A percentile compares a stretch with the other conserved stretches of the same genome.
These are phyloP conservation scores for Diaporthe ampelina DNA, from an alignment of 2,329 filamentous ascomycete genomes.

Conservation along the genomic window DNA sequence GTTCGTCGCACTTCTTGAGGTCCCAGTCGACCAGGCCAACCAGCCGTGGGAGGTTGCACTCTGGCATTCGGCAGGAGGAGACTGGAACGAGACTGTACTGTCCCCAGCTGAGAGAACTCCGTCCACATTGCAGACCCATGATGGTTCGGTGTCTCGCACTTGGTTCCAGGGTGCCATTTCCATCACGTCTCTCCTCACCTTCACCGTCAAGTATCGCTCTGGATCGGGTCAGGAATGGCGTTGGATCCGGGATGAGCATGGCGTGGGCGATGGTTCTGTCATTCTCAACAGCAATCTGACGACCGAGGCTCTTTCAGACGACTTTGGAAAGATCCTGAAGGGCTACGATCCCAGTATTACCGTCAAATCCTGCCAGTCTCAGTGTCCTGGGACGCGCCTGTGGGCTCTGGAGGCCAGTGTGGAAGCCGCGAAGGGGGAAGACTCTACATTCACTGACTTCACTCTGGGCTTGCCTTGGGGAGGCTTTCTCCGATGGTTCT, in stretches of 20 bases:
- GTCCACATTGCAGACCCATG: constrained; percentile 63
- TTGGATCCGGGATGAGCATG: constrained; percentile 78
- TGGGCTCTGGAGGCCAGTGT: constrained; percentile 76
- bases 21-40: constrained; percentile 66
- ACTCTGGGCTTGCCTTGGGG: constrained; percentile 75
- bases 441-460: constrained; percentile 69
- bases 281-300: constrained; percentile 60
- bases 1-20: constrained; percentile 80
- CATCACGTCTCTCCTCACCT: constrained; percentile 66
- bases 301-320: constrained; percentile 50
- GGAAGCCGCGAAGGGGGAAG: constrained; percentile 67
- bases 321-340: constrained; percentile 69
- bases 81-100: constrained; percentile 68
- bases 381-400: constrained; percentile 77
- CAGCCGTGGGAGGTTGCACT: constrained; percentile 79
- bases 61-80: constrained; percentile 72
- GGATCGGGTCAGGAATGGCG: constrained; percentile 70
- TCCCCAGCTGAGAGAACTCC: constrained; percentile 53
- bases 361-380: constrained; percentile 69
- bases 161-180: constrained; percentile 69
- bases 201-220: constrained; percentile 79
- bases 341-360: constrained; percentile 69
- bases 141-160: constrained; percentile 54
- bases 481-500: constrained; percentile 78
- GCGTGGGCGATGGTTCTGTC: constrained; percentile 73